These are phyloP conservation scores for Elaphomyces granulatus DNA, from an alignment of 495 filamentous ascomycete genomes.

Conservation along the genomic window DNA sequence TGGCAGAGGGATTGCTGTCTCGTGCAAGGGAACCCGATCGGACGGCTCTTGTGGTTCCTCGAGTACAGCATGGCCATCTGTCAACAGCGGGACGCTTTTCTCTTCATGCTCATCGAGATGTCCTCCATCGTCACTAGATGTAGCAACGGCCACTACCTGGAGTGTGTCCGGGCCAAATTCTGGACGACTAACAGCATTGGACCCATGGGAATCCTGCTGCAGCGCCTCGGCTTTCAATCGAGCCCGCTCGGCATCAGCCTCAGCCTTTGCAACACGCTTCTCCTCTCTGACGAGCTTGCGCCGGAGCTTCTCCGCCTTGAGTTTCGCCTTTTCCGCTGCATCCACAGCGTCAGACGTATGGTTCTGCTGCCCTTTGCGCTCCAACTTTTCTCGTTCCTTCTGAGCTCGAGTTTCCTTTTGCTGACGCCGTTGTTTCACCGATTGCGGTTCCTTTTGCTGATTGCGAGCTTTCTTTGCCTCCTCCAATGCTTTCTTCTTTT, in stretches of 20 bases:
- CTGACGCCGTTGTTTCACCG: constrained; percentile 18
- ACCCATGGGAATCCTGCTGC: constrained; percentile 11
- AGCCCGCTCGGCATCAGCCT: constrained; percentile 31
- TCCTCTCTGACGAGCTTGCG: constrained; percentile 34
- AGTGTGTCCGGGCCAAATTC: background rate
- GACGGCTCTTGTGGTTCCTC: background rate
- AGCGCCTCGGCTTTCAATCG: constrained; percentile 24
- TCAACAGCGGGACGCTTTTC: background rate
- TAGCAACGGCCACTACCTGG: background rate
- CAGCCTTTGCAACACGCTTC: constrained; percentile 33
- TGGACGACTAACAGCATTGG: background rate
- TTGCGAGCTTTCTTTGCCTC: constrained; percentile 28
- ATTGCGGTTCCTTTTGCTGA: constrained; percentile 15
- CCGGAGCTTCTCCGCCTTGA: constrained; percentile 35
- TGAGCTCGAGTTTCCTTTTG: constrained; percentile 17
- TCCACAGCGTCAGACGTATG: constrained; percentile 19
- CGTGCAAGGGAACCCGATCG: background rate
- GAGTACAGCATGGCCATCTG: background rate
- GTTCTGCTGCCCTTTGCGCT: constrained; percentile 18
- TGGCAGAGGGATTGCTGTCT: background rate
- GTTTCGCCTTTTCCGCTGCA: constrained; percentile 29
- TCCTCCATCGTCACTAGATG: background rate
- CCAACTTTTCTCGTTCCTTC: constrained; percentile 13
- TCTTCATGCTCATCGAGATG: background rate
- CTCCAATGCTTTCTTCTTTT: constrained; percentile 32